Evolutionary conservation across 495 filamentous ascomycete genomes (phyloP), one percentile per base, ranked within the genome.

Genomic region (Trichoderma parareesei): DNA sequence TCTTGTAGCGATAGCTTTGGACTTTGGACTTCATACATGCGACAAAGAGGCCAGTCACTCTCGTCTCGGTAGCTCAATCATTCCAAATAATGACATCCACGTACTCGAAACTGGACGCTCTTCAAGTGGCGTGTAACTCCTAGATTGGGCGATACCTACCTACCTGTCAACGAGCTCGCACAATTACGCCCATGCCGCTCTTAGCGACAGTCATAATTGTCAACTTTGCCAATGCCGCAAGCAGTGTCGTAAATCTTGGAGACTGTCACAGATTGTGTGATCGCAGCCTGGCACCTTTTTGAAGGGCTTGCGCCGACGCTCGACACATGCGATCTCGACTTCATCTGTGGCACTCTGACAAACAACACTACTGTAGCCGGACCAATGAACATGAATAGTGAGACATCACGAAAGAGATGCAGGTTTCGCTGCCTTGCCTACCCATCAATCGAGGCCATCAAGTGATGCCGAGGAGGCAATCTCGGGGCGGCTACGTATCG

Each of bases 241-340:
- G 53, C 20, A 14, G 20, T 57, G 53, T 35, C 53, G 37, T 27
- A 35, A 33, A 37, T 37, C 53, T 57, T 57, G 14, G 16, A 9
- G 2, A 57, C 4, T 11, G 53, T 35, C 18, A 27, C 37, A 57
- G 53, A 35, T 27, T 27, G 27, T 27, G 0, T 27, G 27, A 27
- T 2, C 0, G 27, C 27, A 27, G 27, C 53, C 53, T 57, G 53
- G 53, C 9, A 57, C 53, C 33, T 57, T 57, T 10, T 57, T 14
- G 53, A 38, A 10, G 53, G 53, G 33, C 53, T 57, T 35, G 53
- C 27, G 33, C 53, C 53, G 37, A 57, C 27, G 53, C 53, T 57
- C 27, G 37, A 57, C 6, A 57, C 53, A 57, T 57, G 53, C 7
- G 53, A 37, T 57, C 35, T 57, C 37, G 53, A 57, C 11, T 57